Percentiles rank a stretch among this genome's conserved stretches.
Evolutionary conservation across 1,139 yeast species (phyloP).

Genomic region (Candida sojae): DNA sequence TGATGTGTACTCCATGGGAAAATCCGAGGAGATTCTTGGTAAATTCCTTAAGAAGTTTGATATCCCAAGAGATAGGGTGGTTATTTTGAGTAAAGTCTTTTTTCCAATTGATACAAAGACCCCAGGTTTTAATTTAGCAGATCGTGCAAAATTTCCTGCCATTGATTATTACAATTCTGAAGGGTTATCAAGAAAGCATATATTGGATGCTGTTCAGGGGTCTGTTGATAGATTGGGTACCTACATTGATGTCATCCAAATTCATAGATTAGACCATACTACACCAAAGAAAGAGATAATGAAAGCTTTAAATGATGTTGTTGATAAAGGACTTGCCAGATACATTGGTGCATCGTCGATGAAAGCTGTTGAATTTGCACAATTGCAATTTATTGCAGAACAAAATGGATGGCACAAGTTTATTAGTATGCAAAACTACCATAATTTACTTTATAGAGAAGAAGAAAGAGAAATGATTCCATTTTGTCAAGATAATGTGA

Average conservation of each 20-base stretch:
- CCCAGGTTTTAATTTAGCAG: constrained; percentile 23
- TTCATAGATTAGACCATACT: constrained; percentile 42
- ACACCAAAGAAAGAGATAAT: constrained; percentile 52
- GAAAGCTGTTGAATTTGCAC: constrained; percentile 49
- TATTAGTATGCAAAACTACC: constrained; percentile 59
- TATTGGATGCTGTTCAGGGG: constrained; percentile 49
- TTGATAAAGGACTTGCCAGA: constrained; percentile 47
- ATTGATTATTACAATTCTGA: constrained; percentile 19
- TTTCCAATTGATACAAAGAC: constrained; percentile 26
- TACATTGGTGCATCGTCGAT: constrained; percentile 65
- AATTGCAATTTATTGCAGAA: constrained; percentile 55
- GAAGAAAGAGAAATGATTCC: constrained; percentile 64
- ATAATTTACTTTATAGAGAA: constrained; percentile 56
- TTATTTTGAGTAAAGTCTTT: constrained; percentile 42
- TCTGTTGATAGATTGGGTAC: constrained; percentile 55
- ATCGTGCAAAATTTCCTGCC: constrained; percentile 8
- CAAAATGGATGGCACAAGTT: constrained; percentile 54
- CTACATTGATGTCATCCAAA: constrained; percentile 32
- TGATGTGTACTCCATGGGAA: constrained; percentile 30
- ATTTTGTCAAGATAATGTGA: constrained; percentile 32
- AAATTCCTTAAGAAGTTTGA: constrained; percentile 24
- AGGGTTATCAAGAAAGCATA: constrained; percentile 49
- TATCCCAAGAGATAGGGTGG: constrained; percentile 25
- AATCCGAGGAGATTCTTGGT: constrained; percentile 23
- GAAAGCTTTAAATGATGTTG: constrained; percentile 55